Conservation (phyloP, 2,329 filamentous ascomycete genomes). For the Neofusicoccum laricinum region DNA sequence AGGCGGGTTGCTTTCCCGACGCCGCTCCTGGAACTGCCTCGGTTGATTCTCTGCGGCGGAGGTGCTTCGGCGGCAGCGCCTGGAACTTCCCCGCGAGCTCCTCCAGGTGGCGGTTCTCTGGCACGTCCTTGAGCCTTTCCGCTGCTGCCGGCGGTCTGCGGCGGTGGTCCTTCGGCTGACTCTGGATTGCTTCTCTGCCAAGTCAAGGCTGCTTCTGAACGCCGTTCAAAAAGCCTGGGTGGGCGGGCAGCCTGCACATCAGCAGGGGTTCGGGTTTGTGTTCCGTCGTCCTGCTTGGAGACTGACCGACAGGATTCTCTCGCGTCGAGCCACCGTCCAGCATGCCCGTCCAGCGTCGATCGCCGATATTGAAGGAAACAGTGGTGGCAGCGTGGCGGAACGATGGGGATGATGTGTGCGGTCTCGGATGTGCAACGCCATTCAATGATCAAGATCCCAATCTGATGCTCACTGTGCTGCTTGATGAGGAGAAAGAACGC, state of each 20-base stretch:
- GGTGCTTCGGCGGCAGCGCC: background rate
- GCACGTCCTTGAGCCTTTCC: background rate
- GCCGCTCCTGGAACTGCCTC: background rate
- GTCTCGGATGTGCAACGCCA: background rate
- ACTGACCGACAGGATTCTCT: background rate
- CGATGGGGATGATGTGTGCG: background rate
- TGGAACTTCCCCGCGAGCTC: background rate
- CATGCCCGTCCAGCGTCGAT: background rate
- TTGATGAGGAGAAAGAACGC: background rate
- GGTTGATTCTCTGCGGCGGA: background rate
- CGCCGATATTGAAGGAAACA: background rate
- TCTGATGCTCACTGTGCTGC: background rate
- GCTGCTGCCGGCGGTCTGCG: background rate
- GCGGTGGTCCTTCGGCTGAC: background rate
- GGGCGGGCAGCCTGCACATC: background rate
- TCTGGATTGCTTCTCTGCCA: background rate
- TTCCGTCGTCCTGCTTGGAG: background rate
- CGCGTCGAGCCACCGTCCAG: background rate
- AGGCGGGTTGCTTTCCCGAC: background rate
- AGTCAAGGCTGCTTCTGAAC: slow-evolving; percentile 10
- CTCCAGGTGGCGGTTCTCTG: background rate
- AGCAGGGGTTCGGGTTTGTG: background rate
- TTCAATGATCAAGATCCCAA: slow-evolving; percentile 4
- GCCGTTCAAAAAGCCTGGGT: slow-evolving; percentile 7
- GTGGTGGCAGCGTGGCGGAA: background rate